A percentile compares a stretch with the other conserved stretches of the same genome.
These are phyloP conservation scores for Paecilomyces sp. DNA, from an alignment of 2,329 filamentous ascomycete genomes.

Conservation along the genomic window DNA sequence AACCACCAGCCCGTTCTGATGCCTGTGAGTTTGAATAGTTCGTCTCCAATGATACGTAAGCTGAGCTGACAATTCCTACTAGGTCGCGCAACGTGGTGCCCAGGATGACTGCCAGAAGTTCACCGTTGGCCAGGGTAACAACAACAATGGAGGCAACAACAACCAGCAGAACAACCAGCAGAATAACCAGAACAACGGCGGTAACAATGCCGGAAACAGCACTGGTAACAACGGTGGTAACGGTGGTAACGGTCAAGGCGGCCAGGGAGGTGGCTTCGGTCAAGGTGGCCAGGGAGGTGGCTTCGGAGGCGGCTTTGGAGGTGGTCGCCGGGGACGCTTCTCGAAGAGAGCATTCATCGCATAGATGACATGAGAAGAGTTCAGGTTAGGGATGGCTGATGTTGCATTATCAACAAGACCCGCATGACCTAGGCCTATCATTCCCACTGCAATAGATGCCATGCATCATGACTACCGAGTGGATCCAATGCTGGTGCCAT, in stretches of 20 bases:
- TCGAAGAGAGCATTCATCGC: constrained; percentile 11
- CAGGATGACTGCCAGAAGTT: constrained; percentile 50
- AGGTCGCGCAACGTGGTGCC: constrained; percentile 43
- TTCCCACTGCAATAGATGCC: not conserved
- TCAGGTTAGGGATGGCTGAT: not conserved
- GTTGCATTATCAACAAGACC: not conserved
- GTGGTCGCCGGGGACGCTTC: constrained; percentile 9
- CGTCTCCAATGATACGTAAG: constrained; percentile 4
- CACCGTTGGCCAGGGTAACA: constrained; percentile 25
- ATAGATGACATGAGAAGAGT: constrained; percentile 3
- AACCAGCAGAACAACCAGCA: constrained; percentile 1
- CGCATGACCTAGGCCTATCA: not conserved
- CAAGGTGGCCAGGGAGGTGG: constrained; percentile 3
- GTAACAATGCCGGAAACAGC: constrained; percentile 1
- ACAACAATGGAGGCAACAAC: not conserved
- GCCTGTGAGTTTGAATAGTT: constrained; percentile 28
- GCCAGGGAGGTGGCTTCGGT: constrained; percentile 1
- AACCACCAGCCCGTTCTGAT: constrained; percentile 54
- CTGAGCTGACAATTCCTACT: not conserved
- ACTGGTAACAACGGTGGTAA: constrained; percentile 4
- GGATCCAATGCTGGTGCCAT: not conserved
- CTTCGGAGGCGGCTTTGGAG: constrained; percentile 5
- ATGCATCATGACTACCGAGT: not conserved
- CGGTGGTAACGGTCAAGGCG: not conserved
- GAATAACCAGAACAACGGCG: constrained; percentile 1